phyloP scores from a whole-genome alignment of 305 asterid species.

The Plantago rigida region DNA sequence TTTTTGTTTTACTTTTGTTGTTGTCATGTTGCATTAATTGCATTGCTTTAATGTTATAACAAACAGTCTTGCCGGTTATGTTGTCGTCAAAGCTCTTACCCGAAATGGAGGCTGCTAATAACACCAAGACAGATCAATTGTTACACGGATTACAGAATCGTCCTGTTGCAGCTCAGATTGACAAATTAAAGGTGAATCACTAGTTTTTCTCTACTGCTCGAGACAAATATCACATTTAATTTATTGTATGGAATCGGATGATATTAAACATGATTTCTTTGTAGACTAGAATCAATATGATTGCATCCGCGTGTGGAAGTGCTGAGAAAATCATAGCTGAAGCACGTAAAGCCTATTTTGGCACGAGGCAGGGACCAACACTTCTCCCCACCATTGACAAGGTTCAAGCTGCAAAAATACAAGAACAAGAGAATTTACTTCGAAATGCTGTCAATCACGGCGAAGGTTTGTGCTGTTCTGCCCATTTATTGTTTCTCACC shows the following conservation, averaged over 20 bases:
- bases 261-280: conserved; percentile 21
- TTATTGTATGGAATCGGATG: conserved; percentile 4
- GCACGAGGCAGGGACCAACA: conserved; percentile 86
- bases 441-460: conserved; percentile 85
- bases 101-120: conserved; percentile 90
- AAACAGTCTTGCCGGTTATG: conserved; percentile 91
- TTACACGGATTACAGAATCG: conserved; percentile 70
- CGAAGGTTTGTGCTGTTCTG: conserved; percentile 44
- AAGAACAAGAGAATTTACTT: conserved; percentile 85
- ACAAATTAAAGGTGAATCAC: conserved; percentile 54
- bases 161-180: conserved; percentile 65
- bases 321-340: conserved; percentile 92
- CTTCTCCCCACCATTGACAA: conserved; percentile 82
- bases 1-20: too few species aligned
- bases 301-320: conserved; percentile 86
- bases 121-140: conserved; percentile 71
- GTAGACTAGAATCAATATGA: conserved; percentile 76
- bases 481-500: conserved; percentile 10
- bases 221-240: too few species aligned
- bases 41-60: neutral
- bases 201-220: too few species aligned
- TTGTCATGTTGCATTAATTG: neutral
- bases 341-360: conserved; percentile 71
- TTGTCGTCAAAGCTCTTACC: conserved; percentile 88
- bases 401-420: conserved; percentile 94